These are phyloP conservation scores for Aspergillus sp. DNA, from an alignment of 2,329 filamentous ascomycete genomes.

Conservation along the genomic window DNA sequence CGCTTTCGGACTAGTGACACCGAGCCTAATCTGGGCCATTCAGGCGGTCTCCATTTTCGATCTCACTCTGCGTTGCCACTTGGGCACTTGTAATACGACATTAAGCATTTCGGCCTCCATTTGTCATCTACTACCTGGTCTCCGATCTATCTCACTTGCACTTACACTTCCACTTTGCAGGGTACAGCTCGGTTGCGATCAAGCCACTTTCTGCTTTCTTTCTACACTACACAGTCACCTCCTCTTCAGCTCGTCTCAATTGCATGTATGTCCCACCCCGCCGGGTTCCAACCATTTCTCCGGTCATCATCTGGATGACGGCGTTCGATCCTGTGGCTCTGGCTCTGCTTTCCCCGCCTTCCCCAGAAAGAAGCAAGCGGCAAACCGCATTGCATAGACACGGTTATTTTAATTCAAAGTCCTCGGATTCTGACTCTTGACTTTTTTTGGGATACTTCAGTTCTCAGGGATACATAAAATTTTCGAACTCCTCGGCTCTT, in stretches of 20 bases:
- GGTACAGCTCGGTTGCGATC: no score
- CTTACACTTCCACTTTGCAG: background rate
- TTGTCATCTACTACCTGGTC: background rate
- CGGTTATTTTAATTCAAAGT: background rate
- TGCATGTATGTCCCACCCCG: background rate
- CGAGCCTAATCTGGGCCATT: background rate
- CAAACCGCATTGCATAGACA: background rate
- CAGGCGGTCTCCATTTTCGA: background rate
- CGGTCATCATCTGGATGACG: no score
- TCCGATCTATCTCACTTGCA: background rate
- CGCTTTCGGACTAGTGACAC: background rate
- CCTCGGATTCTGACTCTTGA: background rate
- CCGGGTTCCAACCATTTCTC: background rate
- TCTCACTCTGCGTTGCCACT: background rate
- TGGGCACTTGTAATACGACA: background rate
- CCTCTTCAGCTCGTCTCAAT: background rate
- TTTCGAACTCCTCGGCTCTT: background rate
- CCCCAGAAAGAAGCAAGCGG: background rate
- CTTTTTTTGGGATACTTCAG: background rate
- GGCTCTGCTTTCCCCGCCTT: background rate
- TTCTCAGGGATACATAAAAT: background rate
- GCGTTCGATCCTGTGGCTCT: background rate
- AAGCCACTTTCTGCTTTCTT: no score
- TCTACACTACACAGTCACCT: background rate
- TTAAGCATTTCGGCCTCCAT: background rate